These are phyloP conservation scores for Penicillium sp. DNA, from an alignment of 2,329 filamentous ascomycete genomes.

Conservation along the genomic window DNA sequence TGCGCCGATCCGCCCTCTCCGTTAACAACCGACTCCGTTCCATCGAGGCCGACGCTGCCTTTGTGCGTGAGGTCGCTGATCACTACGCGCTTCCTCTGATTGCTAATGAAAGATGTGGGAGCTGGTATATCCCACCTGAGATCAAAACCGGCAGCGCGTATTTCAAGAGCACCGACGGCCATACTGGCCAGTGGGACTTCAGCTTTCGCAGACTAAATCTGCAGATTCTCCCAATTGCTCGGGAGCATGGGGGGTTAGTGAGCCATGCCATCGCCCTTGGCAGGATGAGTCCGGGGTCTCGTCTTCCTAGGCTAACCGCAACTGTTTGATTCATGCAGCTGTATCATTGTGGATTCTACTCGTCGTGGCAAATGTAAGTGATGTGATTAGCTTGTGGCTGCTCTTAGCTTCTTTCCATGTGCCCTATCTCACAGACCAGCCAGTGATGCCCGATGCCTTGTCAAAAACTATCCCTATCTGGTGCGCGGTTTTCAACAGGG, in stretches of 20 bases:
- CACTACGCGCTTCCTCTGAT: constrained; percentile 69
- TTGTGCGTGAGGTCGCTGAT: constrained; percentile 65
- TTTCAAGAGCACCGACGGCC: constrained; percentile 98
- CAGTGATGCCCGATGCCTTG: constrained; percentile 89
- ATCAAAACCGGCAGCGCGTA: constrained; percentile 77
- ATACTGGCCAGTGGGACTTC: constrained; percentile 88
- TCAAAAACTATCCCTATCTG: constrained; percentile 94
- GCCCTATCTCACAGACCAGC: constrained; percentile 26
- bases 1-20: constrained; percentile 77
- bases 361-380: constrained; percentile 79
- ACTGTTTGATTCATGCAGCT: constrained; percentile 32
- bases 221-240: constrained; percentile 74
- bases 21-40: constrained; percentile 82
- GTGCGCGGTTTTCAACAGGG: constrained; percentile 83
- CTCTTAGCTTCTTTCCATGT: constrained; percentile 4
- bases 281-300: not conserved
- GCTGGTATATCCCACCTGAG: constrained; percentile 81
- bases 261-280: constrained; percentile 28
- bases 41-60: constrained; percentile 75
- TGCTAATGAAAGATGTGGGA: constrained; percentile 93
- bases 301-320: constrained; percentile 18
- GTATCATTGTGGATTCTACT: constrained; percentile 90
- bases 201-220: constrained; percentile 84
- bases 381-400: constrained; percentile 10
- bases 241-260: constrained; percentile 66